Evolutionary conservation across 2,329 filamentous ascomycete species (phyloP), one percentile per base, ranked within the genome.

Genomic region (Aureobasidium lini): DNA sequence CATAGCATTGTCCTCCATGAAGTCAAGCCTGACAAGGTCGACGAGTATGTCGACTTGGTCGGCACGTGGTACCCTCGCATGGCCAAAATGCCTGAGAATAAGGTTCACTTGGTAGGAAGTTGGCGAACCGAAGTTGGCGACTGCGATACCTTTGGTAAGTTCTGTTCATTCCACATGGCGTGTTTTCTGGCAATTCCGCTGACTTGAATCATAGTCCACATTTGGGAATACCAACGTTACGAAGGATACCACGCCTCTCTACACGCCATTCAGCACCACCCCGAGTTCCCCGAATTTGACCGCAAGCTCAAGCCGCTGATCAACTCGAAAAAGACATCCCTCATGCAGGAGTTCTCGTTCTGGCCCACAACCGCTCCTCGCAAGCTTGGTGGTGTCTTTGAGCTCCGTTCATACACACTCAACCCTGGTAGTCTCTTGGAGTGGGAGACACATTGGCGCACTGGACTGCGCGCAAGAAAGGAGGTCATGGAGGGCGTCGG

Each of bases 281-380:
- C 90, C 63, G 90, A 91, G 16, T 97, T 90, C 72, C 77, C 85
- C 65, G 87, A 83, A 9, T 96, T 96, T 71, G 90, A 96, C 71
- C 78, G 78, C 63, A 89, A 93, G 76, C 86, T 99, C 56, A 92
- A 91, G 75, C 81, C 78, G n/a, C 79, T 97, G 63, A 93, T 99
- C 70, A 85, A 81, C 61, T 84, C 84, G 64, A 97, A 96, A 79
- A 85, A 86, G 66, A 88, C 87, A 4, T 96, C 92, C 0, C 82
- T 99, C 54, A 99, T 99, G 94, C 94, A 99, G 74, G 94, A 99
- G 75, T 99, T 99, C 76, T 96, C 92, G 37, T 99, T 99, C 82
- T 99, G 94, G 94, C 94, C 94, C 1, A 99, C 94, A 3, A 93
- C 90, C 0, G 83, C 92, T 5, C 94, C 94, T 0, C 90, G 94